These are phyloP conservation scores for Metschnikowia cubensis DNA, from an alignment of 805 yeast species.

Conservation along the genomic window DNA sequence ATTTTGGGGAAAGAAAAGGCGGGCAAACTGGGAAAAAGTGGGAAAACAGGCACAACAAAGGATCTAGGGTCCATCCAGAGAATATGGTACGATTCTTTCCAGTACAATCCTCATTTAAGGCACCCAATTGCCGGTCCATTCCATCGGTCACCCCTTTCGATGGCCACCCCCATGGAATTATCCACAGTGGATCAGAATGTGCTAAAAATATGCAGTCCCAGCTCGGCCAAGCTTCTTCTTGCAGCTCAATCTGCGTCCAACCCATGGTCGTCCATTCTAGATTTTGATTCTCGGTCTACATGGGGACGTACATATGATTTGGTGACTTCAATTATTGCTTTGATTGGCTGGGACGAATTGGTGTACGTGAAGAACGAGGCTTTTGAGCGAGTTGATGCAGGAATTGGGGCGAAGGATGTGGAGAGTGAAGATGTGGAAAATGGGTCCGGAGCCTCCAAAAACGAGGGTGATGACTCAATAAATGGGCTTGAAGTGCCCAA, in stretches of 20 bases:
- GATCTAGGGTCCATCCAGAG: conserved; percentile 28
- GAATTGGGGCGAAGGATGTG: too few species aligned
- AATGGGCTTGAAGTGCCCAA: too few species aligned
- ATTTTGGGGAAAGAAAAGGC: not conserved
- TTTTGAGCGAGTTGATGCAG: conserved; percentile 32
- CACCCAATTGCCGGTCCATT: conserved; percentile 38
- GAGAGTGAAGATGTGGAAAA: too few species aligned
- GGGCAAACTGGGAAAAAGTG: not conserved
- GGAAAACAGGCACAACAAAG: not conserved
- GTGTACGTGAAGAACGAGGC: conserved; percentile 62
- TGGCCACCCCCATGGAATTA: conserved; percentile 30
- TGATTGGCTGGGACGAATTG: conserved; percentile 80
- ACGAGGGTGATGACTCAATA: conserved; percentile 7
- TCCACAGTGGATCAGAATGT: conserved; percentile 33
- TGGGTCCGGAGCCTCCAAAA: conserved; percentile 25
- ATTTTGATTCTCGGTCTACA: conserved; percentile 32
- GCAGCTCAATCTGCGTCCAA: conserved; percentile 32
- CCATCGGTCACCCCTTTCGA: conserved; percentile 33
- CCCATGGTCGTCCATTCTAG: conserved; percentile 26
- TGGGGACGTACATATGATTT: conserved; percentile 57
- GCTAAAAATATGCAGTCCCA: conserved; percentile 26
- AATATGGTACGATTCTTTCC: conserved; percentile 31
- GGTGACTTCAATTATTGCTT: conserved; percentile 61
- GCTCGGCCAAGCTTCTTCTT: conserved; percentile 23
- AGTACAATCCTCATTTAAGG: conserved; percentile 27